Conservation (phyloP, 225 moss, liverwort and hornwort species). For the Ulota crispa region DNA sequence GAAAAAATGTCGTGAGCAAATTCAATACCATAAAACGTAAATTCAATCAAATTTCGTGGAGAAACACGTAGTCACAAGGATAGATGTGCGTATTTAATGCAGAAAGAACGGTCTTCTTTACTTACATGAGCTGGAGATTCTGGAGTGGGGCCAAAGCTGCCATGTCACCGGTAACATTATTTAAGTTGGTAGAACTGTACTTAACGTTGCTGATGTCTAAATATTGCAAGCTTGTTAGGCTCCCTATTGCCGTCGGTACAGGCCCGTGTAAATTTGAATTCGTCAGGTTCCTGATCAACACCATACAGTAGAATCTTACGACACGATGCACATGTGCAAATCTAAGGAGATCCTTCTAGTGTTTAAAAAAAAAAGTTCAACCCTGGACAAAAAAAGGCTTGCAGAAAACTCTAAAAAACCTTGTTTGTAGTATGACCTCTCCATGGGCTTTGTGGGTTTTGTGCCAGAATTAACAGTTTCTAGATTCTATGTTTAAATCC, state of each 20-base stretch:
- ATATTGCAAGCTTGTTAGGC: constrained; percentile 22
- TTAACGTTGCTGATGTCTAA: constrained; percentile 47
- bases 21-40: neutral
- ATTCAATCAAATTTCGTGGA: neutral
- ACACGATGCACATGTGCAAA: neutral
- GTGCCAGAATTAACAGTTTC: neutral
- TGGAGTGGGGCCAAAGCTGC: constrained; percentile 35
- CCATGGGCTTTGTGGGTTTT: neutral
- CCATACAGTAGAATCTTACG: neutral
- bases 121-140: constrained; percentile 36
- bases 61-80: neutral
- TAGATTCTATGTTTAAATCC: neutral
- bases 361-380: neutral
- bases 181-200: constrained; percentile 16
- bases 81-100: neutral
- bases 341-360: neutral
- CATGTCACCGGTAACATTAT: constrained; percentile 38
- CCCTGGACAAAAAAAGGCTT: neutral
- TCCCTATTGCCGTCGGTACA: constrained; percentile 38
- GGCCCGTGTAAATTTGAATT: constrained; percentile 44
- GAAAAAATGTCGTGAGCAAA: fast-evolving
- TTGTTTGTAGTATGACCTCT: neutral
- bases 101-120: too few species aligned
- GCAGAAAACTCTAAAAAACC: neutral
- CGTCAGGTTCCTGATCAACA: constrained; percentile 32